phyloP scores from a whole-genome alignment of 192 early-diverging fungal genomes.

The Backusella tuberculispora region DNA sequence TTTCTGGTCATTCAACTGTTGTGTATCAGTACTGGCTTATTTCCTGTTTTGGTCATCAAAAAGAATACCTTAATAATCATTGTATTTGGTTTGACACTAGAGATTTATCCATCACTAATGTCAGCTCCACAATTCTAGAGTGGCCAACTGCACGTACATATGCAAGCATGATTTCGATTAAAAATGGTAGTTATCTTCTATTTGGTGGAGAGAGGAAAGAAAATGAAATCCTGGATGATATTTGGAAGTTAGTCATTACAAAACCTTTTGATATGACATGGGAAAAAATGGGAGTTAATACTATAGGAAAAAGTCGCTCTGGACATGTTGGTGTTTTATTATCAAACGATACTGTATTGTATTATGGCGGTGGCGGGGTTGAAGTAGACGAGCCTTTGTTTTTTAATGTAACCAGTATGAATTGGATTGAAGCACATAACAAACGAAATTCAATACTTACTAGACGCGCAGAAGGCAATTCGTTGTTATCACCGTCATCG shows the following conservation, averaged over 20 bases:
- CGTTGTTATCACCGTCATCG: not conserved
- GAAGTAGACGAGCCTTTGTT: not conserved
- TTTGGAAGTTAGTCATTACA: not conserved
- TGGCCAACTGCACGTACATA: constrained; percentile 1
- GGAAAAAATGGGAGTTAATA: not conserved
- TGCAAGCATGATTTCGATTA: not conserved
- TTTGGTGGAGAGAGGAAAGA: constrained; percentile 4
- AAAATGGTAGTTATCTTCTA: not conserved
- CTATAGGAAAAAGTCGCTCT: not conserved
- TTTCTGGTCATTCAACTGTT: constrained; percentile 7
- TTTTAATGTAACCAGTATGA: not conserved
- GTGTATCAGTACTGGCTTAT: not conserved
- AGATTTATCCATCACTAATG: not conserved
- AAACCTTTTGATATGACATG: constrained; percentile 1
- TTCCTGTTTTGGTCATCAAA: constrained; percentile 8
- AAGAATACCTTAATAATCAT: not conserved
- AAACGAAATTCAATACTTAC: not conserved
- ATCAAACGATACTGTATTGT: not conserved
- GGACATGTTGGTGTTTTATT: not conserved
- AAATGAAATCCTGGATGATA: not conserved
- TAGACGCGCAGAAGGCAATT: not conserved
- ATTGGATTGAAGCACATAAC: not conserved
- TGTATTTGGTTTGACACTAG: constrained; percentile 15
- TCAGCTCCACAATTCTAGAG: not conserved
- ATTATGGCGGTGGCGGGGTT: not conserved